Conservation (phyloP, 495 filamentous ascomycete genomes). For the Chlorociboria aeruginascens region DNA sequence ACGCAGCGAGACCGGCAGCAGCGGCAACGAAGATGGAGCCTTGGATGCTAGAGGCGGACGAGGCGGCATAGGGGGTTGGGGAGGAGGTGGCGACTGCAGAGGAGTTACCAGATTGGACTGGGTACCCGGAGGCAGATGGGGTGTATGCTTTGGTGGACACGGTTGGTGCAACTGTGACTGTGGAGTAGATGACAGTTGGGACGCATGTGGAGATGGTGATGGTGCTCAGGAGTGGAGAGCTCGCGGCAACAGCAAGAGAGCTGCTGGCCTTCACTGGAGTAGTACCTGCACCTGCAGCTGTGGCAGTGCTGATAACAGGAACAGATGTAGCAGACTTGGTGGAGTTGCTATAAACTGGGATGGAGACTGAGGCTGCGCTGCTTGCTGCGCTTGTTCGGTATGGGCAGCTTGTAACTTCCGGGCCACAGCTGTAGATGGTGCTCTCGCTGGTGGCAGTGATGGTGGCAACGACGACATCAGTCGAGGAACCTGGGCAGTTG, state of each 20-base stretch:
- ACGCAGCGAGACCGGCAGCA: conserved; percentile 37
- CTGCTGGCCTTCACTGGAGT: not conserved
- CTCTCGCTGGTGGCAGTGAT: no score
- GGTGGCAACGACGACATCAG: conserved; percentile 13
- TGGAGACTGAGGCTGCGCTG: not conserved
- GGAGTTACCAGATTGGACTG: conserved; percentile 20
- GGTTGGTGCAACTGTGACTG: conserved; percentile 38
- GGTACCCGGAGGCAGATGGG: conserved; percentile 13
- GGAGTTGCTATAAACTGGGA: not conserved
- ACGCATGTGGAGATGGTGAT: conserved; percentile 32
- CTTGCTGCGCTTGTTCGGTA: not conserved
- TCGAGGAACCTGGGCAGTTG: conserved; percentile 38
- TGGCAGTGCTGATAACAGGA: conserved; percentile 2
- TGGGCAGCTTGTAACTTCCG: not conserved
- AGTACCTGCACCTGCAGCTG: conserved; percentile 1
- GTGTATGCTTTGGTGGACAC: conserved; percentile 30
- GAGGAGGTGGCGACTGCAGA: conserved; percentile 19
- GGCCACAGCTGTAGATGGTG: no score
- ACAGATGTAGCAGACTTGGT: not conserved
- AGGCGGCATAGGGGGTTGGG: conserved; percentile 24
- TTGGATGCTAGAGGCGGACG: conserved; percentile 30
- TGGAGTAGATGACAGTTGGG: conserved; percentile 25
- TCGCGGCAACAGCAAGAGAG: conserved; percentile 25
- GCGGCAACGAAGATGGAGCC: conserved; percentile 33
- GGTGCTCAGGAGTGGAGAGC: not conserved